Base-by-base conservation (phyloP, 441 rosid genomes). In the Francoa sonchifolia region DNA sequence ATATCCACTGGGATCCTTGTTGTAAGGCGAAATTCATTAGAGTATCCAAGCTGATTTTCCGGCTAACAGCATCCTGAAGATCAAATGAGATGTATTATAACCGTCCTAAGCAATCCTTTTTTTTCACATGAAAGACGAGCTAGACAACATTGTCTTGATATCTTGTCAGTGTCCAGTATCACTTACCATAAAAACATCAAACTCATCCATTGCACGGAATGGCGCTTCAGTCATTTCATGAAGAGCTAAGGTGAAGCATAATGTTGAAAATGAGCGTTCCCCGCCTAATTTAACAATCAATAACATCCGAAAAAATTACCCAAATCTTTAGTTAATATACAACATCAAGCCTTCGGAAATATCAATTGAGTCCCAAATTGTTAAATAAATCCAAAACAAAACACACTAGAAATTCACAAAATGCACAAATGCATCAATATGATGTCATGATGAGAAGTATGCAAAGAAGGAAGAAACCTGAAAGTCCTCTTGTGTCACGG, bases 181-280 rank as follows among this genome's bases (percentile, higher is more conserved):
- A 23, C 59, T 47, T 65, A 82, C 99, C 96, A 92, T 90, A 55
- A 92, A 92, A 33, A 92, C 96, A 63, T 86, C 96, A 68, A 92
- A 92, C 67, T 92, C 99, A 42, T 86, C 99, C 96, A 92, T 92
- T 1, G 96, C 99, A 62, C 96, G 78, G 44, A 90, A 90, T 49
- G 99, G 95, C 18, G 95, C 70, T 61, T 86, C 99, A 2, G 88
- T 80, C 90, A 86, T 80, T 51, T 71, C 71, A 63, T 90, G 99
- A 50, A 90, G 94, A 53, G 95, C 85, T 44, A 90, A 58, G 1
- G 94, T 81, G 67, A 90, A 90, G 73, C 96, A 92, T 55, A 92
- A 54, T n/a, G 99, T 90, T 26, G 96, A 90, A 65, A 90, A 86
- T 33, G 96, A 86, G 38, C 95, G 96, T 55, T 90, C 99, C 21